Evolutionary conservation across 495 filamentous ascomycete species (phyloP).

Genomic region (Aspergillus steynii): DNA sequence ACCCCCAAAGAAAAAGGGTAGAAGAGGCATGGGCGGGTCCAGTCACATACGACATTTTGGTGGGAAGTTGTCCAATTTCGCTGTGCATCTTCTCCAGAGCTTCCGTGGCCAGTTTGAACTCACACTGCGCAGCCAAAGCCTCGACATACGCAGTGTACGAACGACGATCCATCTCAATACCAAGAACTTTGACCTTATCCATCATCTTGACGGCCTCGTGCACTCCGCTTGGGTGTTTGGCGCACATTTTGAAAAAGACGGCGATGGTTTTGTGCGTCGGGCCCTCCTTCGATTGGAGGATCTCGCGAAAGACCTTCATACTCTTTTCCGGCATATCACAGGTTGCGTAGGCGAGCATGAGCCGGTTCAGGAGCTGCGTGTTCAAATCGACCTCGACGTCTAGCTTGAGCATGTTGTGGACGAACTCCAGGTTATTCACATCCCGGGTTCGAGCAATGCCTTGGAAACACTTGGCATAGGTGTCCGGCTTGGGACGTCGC

Average conservation of each 20-base stretch:
- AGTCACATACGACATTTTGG: slow-evolving; percentile 67
- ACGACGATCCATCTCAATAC: slow-evolving; percentile 68
- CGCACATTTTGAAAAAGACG: slow-evolving; percentile 76
- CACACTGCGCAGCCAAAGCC: slow-evolving; percentile 67
- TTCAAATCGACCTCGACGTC: slow-evolving; percentile 75
- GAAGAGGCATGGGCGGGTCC: neutral
- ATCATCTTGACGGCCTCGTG: slow-evolving; percentile 70
- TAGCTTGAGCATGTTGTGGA: slow-evolving; percentile 92
- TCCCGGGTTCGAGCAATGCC: slow-evolving; percentile 70
- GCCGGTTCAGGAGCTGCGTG: slow-evolving; percentile 72
- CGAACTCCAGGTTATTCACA: slow-evolving; percentile 62
- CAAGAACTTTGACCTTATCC: slow-evolving; percentile 69
- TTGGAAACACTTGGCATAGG: slow-evolving; percentile 74
- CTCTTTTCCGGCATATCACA: slow-evolving; percentile 64
- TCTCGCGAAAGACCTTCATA: slow-evolving; percentile 78
- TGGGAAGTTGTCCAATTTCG: slow-evolving; percentile 63
- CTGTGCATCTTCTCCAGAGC: slow-evolving; percentile 64
- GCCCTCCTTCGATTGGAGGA: slow-evolving; percentile 74
- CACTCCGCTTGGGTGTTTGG: slow-evolving; percentile 61
- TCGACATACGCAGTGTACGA: slow-evolving; percentile 75
- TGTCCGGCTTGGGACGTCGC: slow-evolving; percentile 64
- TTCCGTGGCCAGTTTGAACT: slow-evolving; percentile 62
- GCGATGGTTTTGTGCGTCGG: slow-evolving; percentile 76
- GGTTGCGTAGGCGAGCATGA: slow-evolving; percentile 82
- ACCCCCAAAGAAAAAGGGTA: neutral